Conservation (phyloP, 2,329 filamentous ascomycete species). For the Cladosporium sp. region DNA sequence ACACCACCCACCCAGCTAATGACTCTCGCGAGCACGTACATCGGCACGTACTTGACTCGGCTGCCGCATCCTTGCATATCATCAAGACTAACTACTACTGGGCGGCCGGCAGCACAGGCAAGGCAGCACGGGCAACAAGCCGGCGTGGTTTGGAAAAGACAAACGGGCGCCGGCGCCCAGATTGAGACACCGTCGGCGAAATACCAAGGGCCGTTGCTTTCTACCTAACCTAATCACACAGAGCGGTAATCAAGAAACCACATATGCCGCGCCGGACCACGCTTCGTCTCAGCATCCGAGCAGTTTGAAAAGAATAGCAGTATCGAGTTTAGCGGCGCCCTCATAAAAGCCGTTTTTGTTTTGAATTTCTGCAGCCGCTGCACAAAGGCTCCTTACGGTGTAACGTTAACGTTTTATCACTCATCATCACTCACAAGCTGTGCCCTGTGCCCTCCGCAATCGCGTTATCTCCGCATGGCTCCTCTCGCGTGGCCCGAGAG, state of each 20-base stretch:
- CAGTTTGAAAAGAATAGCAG: neutral
- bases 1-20: neutral
- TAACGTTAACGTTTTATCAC: neutral
- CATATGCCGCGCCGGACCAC: constrained; percentile 12
- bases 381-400: neutral
- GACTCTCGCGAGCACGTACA: neutral
- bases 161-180: neutral
- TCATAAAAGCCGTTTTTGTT: neutral
- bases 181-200: constrained; percentile 2
- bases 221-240: too few relatives aligned
- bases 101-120: neutral
- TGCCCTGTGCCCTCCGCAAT: neutral
- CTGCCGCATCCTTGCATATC: neutral
- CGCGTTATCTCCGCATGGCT: constrained; percentile 12
- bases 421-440: neutral
- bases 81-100: neutral
- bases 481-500: neutral
- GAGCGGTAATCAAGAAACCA: neutral
- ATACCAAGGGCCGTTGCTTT: neutral
- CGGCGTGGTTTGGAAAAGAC: neutral
- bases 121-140: neutral
- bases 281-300: constrained; percentile 11
- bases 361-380: neutral
- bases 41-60: neutral
- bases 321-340: neutral